Percentiles rank a stretch among this genome's conserved stretches.
These are phyloP conservation scores for Umbelopsis sp. DNA, from an alignment of 192 early-diverging fungal species.

Conservation along the genomic window DNA sequence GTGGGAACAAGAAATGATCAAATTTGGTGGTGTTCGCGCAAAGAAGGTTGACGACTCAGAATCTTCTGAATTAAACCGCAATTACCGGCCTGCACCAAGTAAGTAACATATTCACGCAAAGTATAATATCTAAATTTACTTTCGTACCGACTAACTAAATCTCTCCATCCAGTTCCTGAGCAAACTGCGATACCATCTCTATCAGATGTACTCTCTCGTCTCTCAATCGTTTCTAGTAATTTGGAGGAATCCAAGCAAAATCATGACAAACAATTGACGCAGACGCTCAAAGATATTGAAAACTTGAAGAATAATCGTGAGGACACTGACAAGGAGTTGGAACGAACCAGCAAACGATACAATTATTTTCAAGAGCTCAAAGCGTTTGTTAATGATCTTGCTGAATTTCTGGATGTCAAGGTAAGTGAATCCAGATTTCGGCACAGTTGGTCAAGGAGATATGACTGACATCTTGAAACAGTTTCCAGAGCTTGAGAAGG, in stretches of 20 bases:
- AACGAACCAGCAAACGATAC: slow-evolving; percentile 44
- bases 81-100: slow-evolving; percentile 9
- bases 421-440: too few species aligned
- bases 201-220: slow-evolving; percentile 32
- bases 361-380: slow-evolving; percentile 55
- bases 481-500: slow-evolving; percentile 52
- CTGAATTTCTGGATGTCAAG: slow-evolving; percentile 57
- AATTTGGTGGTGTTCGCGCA: slow-evolving; percentile 45
- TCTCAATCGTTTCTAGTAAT: slow-evolving; percentile 32
- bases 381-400: slow-evolving; percentile 49
- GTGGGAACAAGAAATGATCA: slow-evolving; percentile 59
- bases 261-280: slow-evolving; percentile 40
- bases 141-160: neutral
- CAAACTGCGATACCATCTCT: slow-evolving; percentile 40
- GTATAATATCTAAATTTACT: neutral
- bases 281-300: slow-evolving; percentile 39
- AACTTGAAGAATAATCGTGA: slow-evolving; percentile 23
- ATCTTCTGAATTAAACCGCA: slow-evolving; percentile 2
- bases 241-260: slow-evolving; percentile 29
- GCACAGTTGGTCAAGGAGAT: neutral
- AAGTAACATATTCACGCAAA: too few species aligned
- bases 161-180: slow-evolving; percentile 43
- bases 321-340: slow-evolving; percentile 42
- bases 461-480: neutral
- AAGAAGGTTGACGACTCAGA: neutral